Evolutionary conservation across 352 stramenopile species (phyloP).

Genomic region (Phytophthora macrochlamydospora): DNA sequence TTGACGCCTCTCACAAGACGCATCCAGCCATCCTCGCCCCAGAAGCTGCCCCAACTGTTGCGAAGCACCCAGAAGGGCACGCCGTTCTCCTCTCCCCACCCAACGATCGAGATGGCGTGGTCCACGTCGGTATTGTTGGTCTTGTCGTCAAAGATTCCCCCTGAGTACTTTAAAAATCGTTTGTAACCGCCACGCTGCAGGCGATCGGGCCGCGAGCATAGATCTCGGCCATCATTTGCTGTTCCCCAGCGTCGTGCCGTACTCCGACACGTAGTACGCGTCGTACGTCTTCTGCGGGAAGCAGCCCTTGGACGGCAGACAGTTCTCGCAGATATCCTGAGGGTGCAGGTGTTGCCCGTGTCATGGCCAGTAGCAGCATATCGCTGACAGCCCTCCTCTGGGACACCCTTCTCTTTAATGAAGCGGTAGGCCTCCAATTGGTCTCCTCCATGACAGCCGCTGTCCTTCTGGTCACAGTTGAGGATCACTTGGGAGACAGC

Average conservation of each 20-base stretch:
- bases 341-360: slow-evolving; percentile 87
- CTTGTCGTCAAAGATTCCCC: slow-evolving; percentile 94
- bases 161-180: slow-evolving; percentile 92
- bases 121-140: slow-evolving; percentile 70
- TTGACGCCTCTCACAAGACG: slow-evolving; percentile 91
- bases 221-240: slow-evolving; percentile 97
- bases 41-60: slow-evolving; percentile 95
- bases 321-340: slow-evolving; percentile 95
- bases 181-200: slow-evolving; percentile 92
- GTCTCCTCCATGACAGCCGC: slow-evolving; percentile 93
- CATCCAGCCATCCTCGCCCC: slow-evolving; percentile 97
- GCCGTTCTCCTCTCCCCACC: slow-evolving; percentile 92
- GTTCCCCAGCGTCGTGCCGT: slow-evolving; percentile 90
- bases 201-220: slow-evolving; percentile 94
- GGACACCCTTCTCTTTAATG: slow-evolving; percentile 91
- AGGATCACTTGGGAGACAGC: slow-evolving; percentile 86
- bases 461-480: slow-evolving; percentile 89
- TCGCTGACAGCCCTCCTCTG: slow-evolving; percentile 94
- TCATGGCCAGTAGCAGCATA: slow-evolving; percentile 94
- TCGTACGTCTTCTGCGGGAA: slow-evolving; percentile 93
- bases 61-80: slow-evolving; percentile 96
- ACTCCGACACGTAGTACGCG: slow-evolving; percentile 96
- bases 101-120: slow-evolving; percentile 96
- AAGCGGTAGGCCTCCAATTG: slow-evolving; percentile 92
- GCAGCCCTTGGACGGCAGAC: slow-evolving; percentile 75